Base-by-base conservation (phyloP, 208 protist genomes). In the Trypanosoma brucei region DNA sequence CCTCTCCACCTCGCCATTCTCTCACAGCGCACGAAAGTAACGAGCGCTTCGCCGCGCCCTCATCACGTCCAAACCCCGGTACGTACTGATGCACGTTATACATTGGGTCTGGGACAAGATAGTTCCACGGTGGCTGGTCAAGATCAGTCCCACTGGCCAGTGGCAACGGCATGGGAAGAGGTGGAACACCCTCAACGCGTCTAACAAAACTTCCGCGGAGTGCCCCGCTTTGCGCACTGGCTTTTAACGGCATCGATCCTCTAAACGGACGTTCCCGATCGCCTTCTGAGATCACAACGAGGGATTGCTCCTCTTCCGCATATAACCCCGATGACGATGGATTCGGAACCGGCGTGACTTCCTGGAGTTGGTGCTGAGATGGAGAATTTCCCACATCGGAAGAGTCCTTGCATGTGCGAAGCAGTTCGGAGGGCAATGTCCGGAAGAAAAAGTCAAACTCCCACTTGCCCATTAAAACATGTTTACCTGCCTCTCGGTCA, bases 71-170 rank as follows among this genome's bases (percentile, higher is more conserved):
- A 59, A 92, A 93, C 3, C 90, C 90, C 0, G 86, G 90, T 0
- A 82, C 85, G 63, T 90, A 73, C 45, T 88, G 84, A 61, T 93
- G 86, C 3, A 92, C 38, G 73, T 88, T 86, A 70, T 88, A 78
- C 42, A 67, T 58, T 9, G 70, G 51, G 62, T 93, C 90, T 3
- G 87, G 62, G 1, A 76, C 75, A 8, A 95, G 72, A 69, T 89
- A 95, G 60, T 75, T 93, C 61, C 78, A 55, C 6, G 90, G 74
- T 7, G 86, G 80, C 4, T 63, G 14, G 72, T 92, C 88, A 2
- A 95, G 57, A 70, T 92, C 76, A 11, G 86, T 92, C 53, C 84
- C 84, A 1, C 65, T 38, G 1, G 60, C 40, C 30, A 93, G 68
- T 34, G 86, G 86, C 8, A 33, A 44, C 22, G 37, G 40, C 74